Evolutionary conservation across 257 asterid genomes (phyloP).

Genomic region (Cruciata laevipes): DNA sequence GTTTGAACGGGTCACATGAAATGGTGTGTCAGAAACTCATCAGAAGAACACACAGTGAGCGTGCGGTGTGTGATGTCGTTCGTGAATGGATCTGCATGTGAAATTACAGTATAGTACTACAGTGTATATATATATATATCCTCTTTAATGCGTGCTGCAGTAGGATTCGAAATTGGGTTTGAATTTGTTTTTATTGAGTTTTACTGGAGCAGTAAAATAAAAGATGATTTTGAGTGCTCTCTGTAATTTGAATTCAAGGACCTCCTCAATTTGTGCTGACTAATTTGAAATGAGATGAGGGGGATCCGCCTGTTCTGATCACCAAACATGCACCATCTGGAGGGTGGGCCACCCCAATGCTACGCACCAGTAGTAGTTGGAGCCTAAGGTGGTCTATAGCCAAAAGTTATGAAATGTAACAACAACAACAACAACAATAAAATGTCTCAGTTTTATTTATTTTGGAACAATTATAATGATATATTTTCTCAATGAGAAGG

Average conservation of each 20-base stretch:
- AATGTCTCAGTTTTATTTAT: too few relatives aligned
- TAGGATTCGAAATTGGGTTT: background rate
- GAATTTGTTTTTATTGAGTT: background rate
- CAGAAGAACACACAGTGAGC: background rate
- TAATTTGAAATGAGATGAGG: background rate
- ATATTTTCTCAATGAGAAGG: too few relatives aligned
- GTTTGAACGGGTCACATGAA: conserved; percentile 30
- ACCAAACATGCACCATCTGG: background rate
- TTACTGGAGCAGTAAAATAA: background rate
- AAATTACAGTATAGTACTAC: conserved; percentile 3
- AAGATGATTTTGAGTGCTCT: background rate
- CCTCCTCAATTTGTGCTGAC: conserved; percentile 1
- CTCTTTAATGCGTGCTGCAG: background rate
- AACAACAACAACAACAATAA: too few relatives aligned
- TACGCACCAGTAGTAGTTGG: background rate
- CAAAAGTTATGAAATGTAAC: too few relatives aligned
- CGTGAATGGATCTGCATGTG: background rate
- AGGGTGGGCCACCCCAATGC: background rate
- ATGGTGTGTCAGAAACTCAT: conserved; percentile 19
- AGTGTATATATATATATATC: background rate
- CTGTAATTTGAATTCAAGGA: background rate
- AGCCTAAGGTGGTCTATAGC: background rate
- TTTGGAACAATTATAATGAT: too few relatives aligned
- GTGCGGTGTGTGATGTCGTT: background rate
- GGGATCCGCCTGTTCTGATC: background rate